Evolutionary conservation across 495 filamentous ascomycete genomes (phyloP), one percentile per base, ranked within the genome.

Genomic region (Sabuloglossum arenarium): DNA sequence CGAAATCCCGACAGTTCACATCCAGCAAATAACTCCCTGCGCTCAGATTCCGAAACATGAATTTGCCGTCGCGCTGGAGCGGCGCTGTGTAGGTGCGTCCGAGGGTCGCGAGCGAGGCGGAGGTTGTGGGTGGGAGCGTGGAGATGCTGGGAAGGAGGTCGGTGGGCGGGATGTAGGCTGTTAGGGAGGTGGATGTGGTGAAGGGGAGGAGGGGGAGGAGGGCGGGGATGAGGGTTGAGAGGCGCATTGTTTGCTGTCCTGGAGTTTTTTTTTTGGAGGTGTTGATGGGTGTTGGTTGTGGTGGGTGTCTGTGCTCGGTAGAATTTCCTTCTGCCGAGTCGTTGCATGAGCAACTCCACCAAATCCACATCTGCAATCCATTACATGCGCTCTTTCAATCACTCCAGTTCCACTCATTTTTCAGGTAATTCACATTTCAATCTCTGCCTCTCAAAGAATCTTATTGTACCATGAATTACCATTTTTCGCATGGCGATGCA

Each of bases 21-120:
- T 90, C 84, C 21, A 85, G 76, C 2, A 95, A 73, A 64, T 94
- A 98, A 39, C 77, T 83, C 1, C 81, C 84, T 5, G 56, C 28
- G 53, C 23, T 69, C 31, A 88, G 68, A 62, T 88, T 80, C 31
- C 64, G 70, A 70, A 96, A 94, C 56, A 74, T 68, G 64, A 97
- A 86, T 23, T 75, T 78, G 57, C 82, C 82, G 56, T 74, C 64
- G 53, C 73, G 69, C 21, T 79, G 76, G 8, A 95, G 66, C 0
- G 80, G 79, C 0, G 85, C 80, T 24, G 67, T 65, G 59, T 75
- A 61, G 30, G 60, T 62, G 12, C 53, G 60, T 58, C 68, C 68
- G 29, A 75, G 69, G 31, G 79, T 73, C 32, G 78, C 73, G 37
- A 90, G 75, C 24, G 84, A 82, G 39, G 83, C 85, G 71, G 81